Evolutionary conservation across 768 basidiomycete species (phyloP), one percentile per base, ranked within the genome.

Genomic region (Lentinula raphanica): DNA sequence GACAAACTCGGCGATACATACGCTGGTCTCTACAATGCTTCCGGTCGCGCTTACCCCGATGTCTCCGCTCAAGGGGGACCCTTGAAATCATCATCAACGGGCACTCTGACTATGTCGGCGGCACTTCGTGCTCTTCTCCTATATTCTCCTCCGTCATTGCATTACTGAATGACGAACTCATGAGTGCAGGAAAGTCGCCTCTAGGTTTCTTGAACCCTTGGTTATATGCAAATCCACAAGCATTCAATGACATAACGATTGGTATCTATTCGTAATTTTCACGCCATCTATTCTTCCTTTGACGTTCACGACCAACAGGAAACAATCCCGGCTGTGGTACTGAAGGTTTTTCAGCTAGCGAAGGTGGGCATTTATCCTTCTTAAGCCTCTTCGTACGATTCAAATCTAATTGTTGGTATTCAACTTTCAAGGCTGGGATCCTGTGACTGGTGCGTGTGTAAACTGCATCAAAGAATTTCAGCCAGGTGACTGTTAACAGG

Each of bases 81-180:
- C 35, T 63, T 31, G 51, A 53, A 55, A 66, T 80, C 35, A 62
- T 73, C 63, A 62, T 68, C 44, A 54, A 60, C 29, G 77, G 76
- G 2, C 2, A 49, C 15, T 0, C 58, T 9, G 32, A 7, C 17
- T 40, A 50, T 3, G 65, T 73, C 31, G 67, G 54, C 1, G 82
- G 82, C 44, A 83, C 82, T 3, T 80, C 79, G 6, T 75, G 75
- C n/a, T 51, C 79, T 0, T 55, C 73, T n/a, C 81, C 81, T 1
- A 74, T 78, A 5, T 79, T 84, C 59, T 72, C 79, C 0, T 72
- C 71, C 23, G 67, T 82, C 54, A 66, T 81, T 19, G 68, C 76
- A 1, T 71, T 81, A 59, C 63, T 82, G 42, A 79, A 81, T 50
- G 72, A 78, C 39, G 73, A 72, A 2, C 73, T 75, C 8, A 49